These are phyloP conservation scores for Ophiostoma sp. DNA, from an alignment of 2,329 filamentous ascomycete species.

Conservation along the genomic window DNA sequence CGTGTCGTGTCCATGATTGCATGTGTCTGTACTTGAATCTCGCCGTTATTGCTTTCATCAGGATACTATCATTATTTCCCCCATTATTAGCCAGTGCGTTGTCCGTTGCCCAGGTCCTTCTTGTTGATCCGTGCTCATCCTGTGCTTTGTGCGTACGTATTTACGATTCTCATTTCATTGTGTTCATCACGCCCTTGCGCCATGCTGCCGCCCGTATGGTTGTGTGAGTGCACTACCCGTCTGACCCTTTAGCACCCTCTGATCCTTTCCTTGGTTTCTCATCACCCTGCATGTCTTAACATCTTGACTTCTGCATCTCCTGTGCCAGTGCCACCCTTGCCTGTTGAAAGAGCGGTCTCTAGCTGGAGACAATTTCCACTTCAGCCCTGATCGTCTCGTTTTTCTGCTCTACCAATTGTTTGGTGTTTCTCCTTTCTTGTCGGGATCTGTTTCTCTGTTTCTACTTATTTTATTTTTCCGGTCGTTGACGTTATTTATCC, in stretches of 20 bases:
- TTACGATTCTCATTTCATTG: no score
- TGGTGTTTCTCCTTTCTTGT: neutral
- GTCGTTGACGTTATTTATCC: neutral
- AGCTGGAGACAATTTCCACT: neutral
- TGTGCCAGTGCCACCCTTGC: constrained; percentile 10
- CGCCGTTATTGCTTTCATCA: neutral
- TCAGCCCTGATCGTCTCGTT: neutral
- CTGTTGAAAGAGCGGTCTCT: constrained; percentile 1
- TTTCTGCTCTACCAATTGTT: neutral
- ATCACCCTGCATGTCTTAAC: constrained; percentile 11
- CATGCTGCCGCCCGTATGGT: neutral
- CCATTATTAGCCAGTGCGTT: neutral
- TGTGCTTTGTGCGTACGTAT: neutral
- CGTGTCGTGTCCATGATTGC: neutral
- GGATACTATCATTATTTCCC: no score
- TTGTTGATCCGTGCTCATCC: neutral
- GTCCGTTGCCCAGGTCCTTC: neutral
- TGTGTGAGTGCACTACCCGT: neutral
- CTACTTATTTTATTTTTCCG: neutral
- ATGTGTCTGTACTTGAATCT: neutral
- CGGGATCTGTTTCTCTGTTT: neutral
- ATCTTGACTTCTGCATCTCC: neutral
- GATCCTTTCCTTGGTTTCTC: neutral
- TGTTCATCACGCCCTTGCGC: neutral
- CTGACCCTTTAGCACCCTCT: neutral